A percentile compares a stretch with the other conserved stretches of the same genome.
These are phyloP conservation scores for Penicillium palitans DNA, from an alignment of 2,329 filamentous ascomycete genomes.

Conservation along the genomic window DNA sequence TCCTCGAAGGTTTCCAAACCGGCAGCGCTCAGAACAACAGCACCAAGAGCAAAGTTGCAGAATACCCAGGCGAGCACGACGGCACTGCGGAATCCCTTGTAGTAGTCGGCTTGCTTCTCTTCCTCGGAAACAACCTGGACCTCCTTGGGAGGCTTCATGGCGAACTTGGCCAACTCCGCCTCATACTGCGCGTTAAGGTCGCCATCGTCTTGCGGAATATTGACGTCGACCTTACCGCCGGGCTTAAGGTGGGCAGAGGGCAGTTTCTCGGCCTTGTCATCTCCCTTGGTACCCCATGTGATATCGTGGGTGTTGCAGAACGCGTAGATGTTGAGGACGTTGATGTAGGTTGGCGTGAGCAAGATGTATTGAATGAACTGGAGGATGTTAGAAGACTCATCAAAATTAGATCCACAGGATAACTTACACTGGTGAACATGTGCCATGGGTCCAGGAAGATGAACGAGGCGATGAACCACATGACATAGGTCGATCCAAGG, in stretches of 20 bases:
- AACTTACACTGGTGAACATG: constrained; percentile 76
- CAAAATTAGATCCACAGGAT: not conserved
- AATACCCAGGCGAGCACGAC: constrained; percentile 97
- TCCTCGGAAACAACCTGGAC: constrained; percentile 50
- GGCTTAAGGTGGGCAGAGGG: constrained; percentile 87
- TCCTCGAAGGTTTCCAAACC: constrained; percentile 69
- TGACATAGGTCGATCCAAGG: constrained; percentile 83
- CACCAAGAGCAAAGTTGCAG: constrained; percentile 84
- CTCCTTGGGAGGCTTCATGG: constrained; percentile 71
- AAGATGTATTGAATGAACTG: constrained; percentile 92
- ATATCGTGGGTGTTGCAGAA: constrained; percentile 99
- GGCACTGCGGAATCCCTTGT: constrained; percentile 88
- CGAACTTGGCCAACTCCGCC: constrained; percentile 73
- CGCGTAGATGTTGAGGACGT: constrained; percentile 97
- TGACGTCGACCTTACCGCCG: constrained; percentile 90
- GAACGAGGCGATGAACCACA: constrained; percentile 88
- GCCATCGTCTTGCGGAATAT: constrained; percentile 81
- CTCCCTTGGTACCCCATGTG: constrained; percentile 96
- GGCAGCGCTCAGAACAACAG: constrained; percentile 81
- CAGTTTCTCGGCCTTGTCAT: constrained; percentile 90
- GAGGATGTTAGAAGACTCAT: not conserved
- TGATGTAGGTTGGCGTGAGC: constrained; percentile 94
- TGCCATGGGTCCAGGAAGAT: constrained; percentile 99
- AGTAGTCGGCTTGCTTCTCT: constrained; percentile 96
- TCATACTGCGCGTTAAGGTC: constrained; percentile 97